phyloP scores from a whole-genome alignment of 768 basidiomycete species.

The Podaxis carcinomalis region DNA sequence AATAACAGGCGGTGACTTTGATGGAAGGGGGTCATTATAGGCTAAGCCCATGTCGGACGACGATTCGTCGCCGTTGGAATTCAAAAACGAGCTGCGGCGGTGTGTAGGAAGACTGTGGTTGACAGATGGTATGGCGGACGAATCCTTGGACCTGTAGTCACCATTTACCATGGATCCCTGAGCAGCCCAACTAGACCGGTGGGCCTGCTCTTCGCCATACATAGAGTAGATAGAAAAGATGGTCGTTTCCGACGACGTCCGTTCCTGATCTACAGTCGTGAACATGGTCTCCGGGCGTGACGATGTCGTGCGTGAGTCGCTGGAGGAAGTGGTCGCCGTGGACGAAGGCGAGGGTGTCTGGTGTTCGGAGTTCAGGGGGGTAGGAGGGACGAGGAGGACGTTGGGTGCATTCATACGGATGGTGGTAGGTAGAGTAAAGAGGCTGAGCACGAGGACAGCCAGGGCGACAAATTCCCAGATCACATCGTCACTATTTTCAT shows the following conservation, averaged over 20 bases:
- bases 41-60: constrained; percentile 28
- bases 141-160: constrained; percentile 18
- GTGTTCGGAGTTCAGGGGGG: constrained; percentile 22
- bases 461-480: neutral
- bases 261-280: constrained; percentile 12
- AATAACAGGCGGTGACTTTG: constrained; percentile 14
- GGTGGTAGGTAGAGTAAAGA: neutral
- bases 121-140: constrained; percentile 26
- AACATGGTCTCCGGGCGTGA: constrained; percentile 27
- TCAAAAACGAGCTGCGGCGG: constrained; percentile 22
- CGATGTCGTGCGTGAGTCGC: constrained; percentile 27
- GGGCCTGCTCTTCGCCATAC: constrained; percentile 61
- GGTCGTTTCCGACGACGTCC: constrained; percentile 64
- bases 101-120: constrained; percentile 26
- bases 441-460: neutral
- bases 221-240: constrained; percentile 85
- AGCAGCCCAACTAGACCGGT: constrained; percentile 36
- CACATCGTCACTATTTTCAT: neutral
- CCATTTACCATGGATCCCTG: neutral
- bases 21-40: constrained; percentile 24
- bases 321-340: constrained; percentile 25
- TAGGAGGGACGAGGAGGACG: constrained; percentile 32
- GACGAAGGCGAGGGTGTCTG: constrained; percentile 16
- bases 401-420: constrained; percentile 34
- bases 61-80: constrained; percentile 20